Percentiles rank a stretch among this genome's conserved stretches.
These are phyloP conservation scores for Fistulifera pelliculosa DNA, from an alignment of 108 stramenopile genomes.

Conservation along the genomic window DNA sequence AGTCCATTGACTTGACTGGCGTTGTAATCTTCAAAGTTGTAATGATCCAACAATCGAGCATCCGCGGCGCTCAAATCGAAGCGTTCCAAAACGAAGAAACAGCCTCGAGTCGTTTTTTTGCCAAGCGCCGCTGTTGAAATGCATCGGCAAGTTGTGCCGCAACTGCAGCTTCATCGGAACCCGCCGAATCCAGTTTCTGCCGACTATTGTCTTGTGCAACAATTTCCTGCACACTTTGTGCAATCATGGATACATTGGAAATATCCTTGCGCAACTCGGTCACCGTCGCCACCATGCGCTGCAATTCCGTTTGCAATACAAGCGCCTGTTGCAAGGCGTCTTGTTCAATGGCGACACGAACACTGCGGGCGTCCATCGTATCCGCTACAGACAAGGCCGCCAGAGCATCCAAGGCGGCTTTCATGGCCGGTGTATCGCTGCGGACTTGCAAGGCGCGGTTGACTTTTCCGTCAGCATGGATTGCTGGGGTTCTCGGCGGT, in stretches of 20 bases:
- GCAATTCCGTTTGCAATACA: slow-evolving; percentile 54
- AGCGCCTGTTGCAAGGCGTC: slow-evolving; percentile 75
- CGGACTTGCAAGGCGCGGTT: slow-evolving; percentile 66
- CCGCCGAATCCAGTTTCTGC: slow-evolving; percentile 1
- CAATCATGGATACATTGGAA: slow-evolving; percentile 46
- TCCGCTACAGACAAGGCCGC: slow-evolving; percentile 31
- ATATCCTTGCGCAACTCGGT: slow-evolving; percentile 34
- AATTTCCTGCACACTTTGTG: slow-evolving; percentile 34
- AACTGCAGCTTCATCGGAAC: slow-evolving; percentile 9
- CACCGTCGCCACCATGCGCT: slow-evolving; percentile 40
- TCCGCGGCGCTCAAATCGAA: slow-evolving; percentile 75
- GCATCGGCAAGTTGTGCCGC: slow-evolving; percentile 39
- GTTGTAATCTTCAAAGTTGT: slow-evolving; percentile 58
- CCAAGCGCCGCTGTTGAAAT: slow-evolving; percentile 35
- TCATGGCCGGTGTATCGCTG: slow-evolving; percentile 82
- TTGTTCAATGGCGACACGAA: slow-evolving; percentile 74
- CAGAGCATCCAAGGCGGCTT: slow-evolving; percentile 75
- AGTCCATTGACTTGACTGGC: slow-evolving; percentile 39
- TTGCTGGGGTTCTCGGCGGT: not conserved
- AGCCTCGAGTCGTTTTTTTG: slow-evolving; percentile 37
- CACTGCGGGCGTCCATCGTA: slow-evolving; percentile 59
- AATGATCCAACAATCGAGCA: slow-evolving; percentile 63
- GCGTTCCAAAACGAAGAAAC: slow-evolving; percentile 68
- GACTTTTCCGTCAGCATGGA: slow-evolving; percentile 60
- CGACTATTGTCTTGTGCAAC: slow-evolving; percentile 1